Evolutionary conservation across 345 rosid species (phyloP), one percentile per base, ranked within the genome.

Genomic region (Lumnitzera racemosa): DNA sequence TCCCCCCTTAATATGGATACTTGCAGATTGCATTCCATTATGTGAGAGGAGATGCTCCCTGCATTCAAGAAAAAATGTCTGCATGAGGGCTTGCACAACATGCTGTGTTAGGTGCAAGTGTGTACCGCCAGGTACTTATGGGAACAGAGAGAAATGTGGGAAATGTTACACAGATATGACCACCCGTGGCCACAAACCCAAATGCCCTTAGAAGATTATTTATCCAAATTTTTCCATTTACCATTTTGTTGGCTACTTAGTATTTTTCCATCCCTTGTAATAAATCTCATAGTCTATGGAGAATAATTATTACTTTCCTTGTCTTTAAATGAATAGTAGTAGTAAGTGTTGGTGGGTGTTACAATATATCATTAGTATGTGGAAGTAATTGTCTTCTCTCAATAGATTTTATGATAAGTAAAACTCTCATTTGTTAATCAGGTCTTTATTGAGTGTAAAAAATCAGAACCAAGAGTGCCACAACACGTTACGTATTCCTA

Each of bases 21-120:
- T 58, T 57, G 46, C 79, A 89, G 96, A 89, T 73, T 92, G 98
- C 77, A 55, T 55, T 51, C 83, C 94, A 12, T 69, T 83, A 41
- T 92, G 98, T 64, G 89, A 74, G 51, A 67, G 67, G 6, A 80
- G 98, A 65, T 92, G 98, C 76, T 76, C 72, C 49, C 50, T 68
- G 57, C 98, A 92, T 56, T 92, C 98, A 1, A 87, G 94, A 74
- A 52, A 69, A 64, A 83, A 77, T 27, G 13, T 77, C 2, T 92
- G 98, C 68, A 31, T 61, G 55, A 80, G 98, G 71, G 98, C 91
- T 20, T 92, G 98, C 80, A 59, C 74, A 71, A 82, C 96, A 53
- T 92, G 98, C 79, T 92, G 98, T 58, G 75, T 76, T 70, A 71
- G 94, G 55, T 92, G 98, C 89, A 92, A 77, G 65, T 92, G 98